Conservation (phyloP, 345 rosid species). For the Litchi chinensis region DNA sequence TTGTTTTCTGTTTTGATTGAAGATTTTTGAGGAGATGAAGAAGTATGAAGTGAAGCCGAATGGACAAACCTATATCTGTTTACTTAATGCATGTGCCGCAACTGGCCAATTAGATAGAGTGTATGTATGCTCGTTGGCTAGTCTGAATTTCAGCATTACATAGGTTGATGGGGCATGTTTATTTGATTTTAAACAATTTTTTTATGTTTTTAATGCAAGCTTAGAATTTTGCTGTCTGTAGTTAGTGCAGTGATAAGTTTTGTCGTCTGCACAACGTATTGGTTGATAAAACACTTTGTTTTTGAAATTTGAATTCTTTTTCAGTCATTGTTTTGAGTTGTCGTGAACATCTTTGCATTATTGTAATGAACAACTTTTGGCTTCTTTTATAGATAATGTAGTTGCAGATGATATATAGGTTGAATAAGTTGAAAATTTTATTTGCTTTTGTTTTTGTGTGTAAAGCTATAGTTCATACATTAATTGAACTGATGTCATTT, state of each 20-base stretch:
- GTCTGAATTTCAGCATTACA: neutral
- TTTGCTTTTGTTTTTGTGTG: neutral
- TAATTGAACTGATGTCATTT: too few species aligned
- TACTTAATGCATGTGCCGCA: slow-evolving; percentile 89
- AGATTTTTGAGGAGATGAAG: slow-evolving; percentile 97
- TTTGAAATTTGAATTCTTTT: neutral
- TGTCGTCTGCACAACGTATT: neutral
- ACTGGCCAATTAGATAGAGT: slow-evolving; percentile 83
- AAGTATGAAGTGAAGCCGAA: slow-evolving; percentile 84
- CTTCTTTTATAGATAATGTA: neutral
- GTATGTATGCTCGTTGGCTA: slow-evolving; percentile 44
- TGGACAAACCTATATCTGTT: slow-evolving; percentile 81
- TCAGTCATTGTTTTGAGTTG: neutral
- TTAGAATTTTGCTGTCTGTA: neutral
- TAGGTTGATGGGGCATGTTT: neutral
- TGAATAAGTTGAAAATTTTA: neutral
- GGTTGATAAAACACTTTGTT: neutral
- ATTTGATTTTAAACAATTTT: neutral
- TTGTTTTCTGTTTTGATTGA: slow-evolving; percentile 19
- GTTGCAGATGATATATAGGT: neutral
- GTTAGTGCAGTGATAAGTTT: neutral
- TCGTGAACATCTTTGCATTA: neutral
- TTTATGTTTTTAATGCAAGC: neutral
- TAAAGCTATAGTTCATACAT: neutral
- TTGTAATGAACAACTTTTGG: neutral